A percentile compares a stretch with the other conserved stretches of the same genome.
phyloP scores from a whole-genome alignment of 2,329 filamentous ascomycete genomes.

The Sporothrix curviconia region DNA sequence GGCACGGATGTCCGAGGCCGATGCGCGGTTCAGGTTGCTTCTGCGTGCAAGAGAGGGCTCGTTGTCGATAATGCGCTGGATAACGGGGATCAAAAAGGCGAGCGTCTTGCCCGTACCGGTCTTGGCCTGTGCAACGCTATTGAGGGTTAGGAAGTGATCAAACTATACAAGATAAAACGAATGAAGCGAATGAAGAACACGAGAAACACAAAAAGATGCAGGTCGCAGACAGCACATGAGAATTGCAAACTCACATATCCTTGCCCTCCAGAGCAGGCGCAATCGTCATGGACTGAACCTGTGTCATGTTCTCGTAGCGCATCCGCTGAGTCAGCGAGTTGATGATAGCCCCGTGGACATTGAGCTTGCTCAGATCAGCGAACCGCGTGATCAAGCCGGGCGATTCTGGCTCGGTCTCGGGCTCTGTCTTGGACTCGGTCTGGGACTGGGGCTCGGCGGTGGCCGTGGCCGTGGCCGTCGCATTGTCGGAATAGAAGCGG shows the following conservation, averaged over 20 bases:
- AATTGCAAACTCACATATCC: slow-evolving; percentile 61
- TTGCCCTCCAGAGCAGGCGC: slow-evolving; percentile 68
- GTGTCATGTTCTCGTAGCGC: slow-evolving; percentile 79
- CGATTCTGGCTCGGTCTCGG: background rate
- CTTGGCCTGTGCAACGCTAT: slow-evolving; percentile 82
- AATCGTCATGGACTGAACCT: slow-evolving; percentile 83
- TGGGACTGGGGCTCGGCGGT: background rate
- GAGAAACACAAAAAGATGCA: background rate
- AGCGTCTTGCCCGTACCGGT: slow-evolving; percentile 97
- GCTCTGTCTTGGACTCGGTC: background rate
- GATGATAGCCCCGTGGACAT: slow-evolving; percentile 60
- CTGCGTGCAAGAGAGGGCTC: slow-evolving; percentile 55
- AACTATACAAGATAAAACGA: background rate
- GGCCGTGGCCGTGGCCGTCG: background rate
- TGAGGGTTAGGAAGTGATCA: slow-evolving; percentile 7
- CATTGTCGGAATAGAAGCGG: slow-evolving; percentile 16
- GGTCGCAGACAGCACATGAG: background rate
- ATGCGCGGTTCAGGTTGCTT: slow-evolving; percentile 28
- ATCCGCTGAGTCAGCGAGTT: slow-evolving; percentile 63
- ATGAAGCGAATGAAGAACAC: background rate
- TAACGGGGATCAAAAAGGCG: slow-evolving; percentile 79
- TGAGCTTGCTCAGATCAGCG: slow-evolving; percentile 36
- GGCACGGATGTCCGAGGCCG: slow-evolving; percentile 56
- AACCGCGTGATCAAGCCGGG: slow-evolving; percentile 29
- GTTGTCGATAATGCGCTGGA: slow-evolving; percentile 67